Evolutionary conservation across 108 stramenopile genomes (phyloP), one percentile per base, ranked within the genome.

Genomic region (Schizochytrium sp.): DNA sequence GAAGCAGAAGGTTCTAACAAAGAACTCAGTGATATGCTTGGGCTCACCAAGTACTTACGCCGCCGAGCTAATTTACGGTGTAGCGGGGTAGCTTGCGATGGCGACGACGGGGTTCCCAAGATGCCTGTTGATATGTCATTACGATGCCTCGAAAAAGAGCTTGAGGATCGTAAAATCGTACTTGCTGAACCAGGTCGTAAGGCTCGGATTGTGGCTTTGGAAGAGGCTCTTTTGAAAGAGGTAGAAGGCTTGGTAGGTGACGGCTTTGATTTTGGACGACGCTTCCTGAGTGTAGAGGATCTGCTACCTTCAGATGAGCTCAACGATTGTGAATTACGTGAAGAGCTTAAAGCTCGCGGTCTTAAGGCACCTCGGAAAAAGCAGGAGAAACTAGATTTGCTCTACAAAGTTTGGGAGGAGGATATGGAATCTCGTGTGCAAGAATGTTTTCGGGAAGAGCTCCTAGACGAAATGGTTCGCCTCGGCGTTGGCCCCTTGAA

Each of bases 141-240:
- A 19, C 13, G 4, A 4, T 19, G 55, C 8, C 73, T 83, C 1
- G 53, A 49, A 13, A 10, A 28, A 40, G 45, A 83, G 73, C 73
- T 83, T 49, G 73, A 17, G 7, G 53, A 83, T 49, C 46, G 73
- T 28, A 83, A 83, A 53, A 83, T 83, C 46, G 5, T 55, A 13
- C 8, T 83, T 7, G 28, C 4, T 55, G 50, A 53, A n/a, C 5
- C 7, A 13, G 73, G 73, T 8, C 46, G 53, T 28, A 49, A 83
- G n/a, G 13, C 73, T 19, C 46, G 73, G 19, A 83, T 83, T n/a
- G 73, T 3, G 4, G 73, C 73, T 4, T 53, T 83, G 1, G 73
- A 83, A 1, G 73, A 83, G n/a, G 73, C 73, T 5, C 53, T 83
- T 46, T 53, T 83, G 50, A 83, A 83, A 28, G 73, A 83, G 46